These are phyloP conservation scores for Huntiella abstrusa DNA, from an alignment of 2,329 filamentous ascomycete genomes.

Conservation along the genomic window DNA sequence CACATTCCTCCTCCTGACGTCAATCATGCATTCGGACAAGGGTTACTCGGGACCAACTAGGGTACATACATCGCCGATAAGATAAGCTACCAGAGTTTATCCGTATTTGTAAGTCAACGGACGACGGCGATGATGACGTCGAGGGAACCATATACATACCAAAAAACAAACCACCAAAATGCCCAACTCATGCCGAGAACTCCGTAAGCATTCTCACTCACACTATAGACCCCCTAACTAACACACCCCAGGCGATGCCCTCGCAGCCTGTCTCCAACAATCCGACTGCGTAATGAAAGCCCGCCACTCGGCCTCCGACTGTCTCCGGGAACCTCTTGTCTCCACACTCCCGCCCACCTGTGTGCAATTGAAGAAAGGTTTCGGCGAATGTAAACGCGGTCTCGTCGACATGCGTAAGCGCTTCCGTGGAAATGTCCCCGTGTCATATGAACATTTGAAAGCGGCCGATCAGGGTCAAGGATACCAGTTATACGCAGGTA, in stretches of 20 bases:
- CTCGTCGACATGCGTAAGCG: conserved; percentile 98
- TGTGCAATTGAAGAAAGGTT: conserved; percentile 81
- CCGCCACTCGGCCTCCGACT: conserved; percentile 71
- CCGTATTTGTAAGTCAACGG: no score
- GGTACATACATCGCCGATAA: no score
- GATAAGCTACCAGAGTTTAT: no score
- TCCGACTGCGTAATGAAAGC: conserved; percentile 93
- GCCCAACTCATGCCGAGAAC: conserved; percentile 93
- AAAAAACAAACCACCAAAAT: conserved; percentile 29
- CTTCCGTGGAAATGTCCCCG: conserved; percentile 83
- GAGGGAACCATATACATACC: neutral
- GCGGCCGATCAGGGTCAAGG: conserved; percentile 39
- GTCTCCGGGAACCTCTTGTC: conserved; percentile 63
- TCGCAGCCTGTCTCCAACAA: conserved; percentile 87
- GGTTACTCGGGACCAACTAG: no score
- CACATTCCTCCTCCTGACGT: no score
- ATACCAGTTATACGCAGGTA: conserved; percentile 64
- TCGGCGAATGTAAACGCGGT: conserved; percentile 87
- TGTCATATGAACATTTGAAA: conserved; percentile 43
- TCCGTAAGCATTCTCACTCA: conserved; percentile 44
- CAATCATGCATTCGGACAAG: no score
- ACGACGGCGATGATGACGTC: neutral
- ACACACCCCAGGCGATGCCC: conserved; percentile 52
- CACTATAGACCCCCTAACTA: neutral
- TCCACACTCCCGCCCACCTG: conserved; percentile 72